phyloP scores from a whole-genome alignment of 2,329 filamentous ascomycete genomes.

The Colletotrichum gigasporum region DNA sequence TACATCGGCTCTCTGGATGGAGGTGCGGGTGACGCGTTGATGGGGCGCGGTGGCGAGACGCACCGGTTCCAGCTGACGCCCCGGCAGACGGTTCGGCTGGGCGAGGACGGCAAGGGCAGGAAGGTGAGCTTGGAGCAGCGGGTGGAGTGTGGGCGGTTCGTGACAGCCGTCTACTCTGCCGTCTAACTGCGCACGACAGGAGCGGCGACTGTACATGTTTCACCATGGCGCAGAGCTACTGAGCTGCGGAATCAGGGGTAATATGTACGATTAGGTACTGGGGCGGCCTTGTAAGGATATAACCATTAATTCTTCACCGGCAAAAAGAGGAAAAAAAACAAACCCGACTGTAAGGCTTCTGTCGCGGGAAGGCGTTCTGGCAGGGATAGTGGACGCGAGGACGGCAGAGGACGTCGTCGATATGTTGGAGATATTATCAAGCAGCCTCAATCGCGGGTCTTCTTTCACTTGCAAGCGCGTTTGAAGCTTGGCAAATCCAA shows the following conservation, averaged over 20 bases:
- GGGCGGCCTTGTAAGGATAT: slow-evolving; percentile 13
- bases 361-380: not conserved
- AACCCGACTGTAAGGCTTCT: not conserved
- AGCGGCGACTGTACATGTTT: slow-evolving; percentile 18
- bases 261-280: slow-evolving; percentile 13
- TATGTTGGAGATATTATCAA: not conserved
- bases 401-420: not conserved
- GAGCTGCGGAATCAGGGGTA: not conserved
- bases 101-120: slow-evolving; percentile 67
- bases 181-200: slow-evolving; percentile 42
- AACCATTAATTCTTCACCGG: slow-evolving; percentile 16
- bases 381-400: not conserved
- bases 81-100: slow-evolving; percentile 73
- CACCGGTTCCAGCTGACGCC: slow-evolving; percentile 86
- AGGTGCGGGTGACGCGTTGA: slow-evolving; percentile 65
- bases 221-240: not conserved
- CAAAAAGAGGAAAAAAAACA: not conserved
- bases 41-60: slow-evolving; percentile 68
- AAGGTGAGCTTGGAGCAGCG: slow-evolving; percentile 84
- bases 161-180: slow-evolving; percentile 84
- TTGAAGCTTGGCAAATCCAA: slow-evolving; percentile 6
- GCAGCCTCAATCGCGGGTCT: not conserved
- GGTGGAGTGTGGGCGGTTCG: slow-evolving; percentile 84
- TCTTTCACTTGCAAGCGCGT: not conserved
- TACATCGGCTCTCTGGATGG: slow-evolving; percentile 83